Conservation (phyloP, 2,329 filamentous ascomycete genomes). For the Botrytis cinerea region DNA sequence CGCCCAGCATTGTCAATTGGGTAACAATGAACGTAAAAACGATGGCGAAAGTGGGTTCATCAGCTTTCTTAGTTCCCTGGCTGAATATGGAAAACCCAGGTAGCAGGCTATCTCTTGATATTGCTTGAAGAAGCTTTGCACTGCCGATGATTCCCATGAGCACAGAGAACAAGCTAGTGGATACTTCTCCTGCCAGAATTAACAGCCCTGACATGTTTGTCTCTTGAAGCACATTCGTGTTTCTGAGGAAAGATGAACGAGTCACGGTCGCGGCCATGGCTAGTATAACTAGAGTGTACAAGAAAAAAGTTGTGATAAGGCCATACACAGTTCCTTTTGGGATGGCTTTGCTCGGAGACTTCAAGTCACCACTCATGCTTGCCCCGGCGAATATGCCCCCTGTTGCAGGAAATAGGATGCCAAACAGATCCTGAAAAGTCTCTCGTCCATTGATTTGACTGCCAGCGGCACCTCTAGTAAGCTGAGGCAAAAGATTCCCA, state of each 20-base stretch:
- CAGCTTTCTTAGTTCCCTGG: conserved; percentile 68
- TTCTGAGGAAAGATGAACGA: conserved; percentile 65
- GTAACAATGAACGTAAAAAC: conserved; percentile 73
- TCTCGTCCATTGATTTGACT: conserved; percentile 63
- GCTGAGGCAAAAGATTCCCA: conserved; percentile 70
- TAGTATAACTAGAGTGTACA: conserved; percentile 75
- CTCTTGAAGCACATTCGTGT: conserved; percentile 76
- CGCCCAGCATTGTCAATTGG: conserved; percentile 77
- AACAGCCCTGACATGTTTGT: conserved; percentile 74
- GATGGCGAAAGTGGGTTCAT: conserved; percentile 77
- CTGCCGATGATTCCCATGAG: conserved; percentile 86
- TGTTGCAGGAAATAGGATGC: conserved; percentile 75
- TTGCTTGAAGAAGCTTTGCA: conserved; percentile 80
- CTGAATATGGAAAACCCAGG: conserved; percentile 75
- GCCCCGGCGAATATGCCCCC: conserved; percentile 69
- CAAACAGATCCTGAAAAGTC: conserved; percentile 80
- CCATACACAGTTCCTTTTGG: conserved; percentile 82
- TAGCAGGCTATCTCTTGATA: conserved; percentile 76
- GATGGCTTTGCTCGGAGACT: conserved; percentile 80
- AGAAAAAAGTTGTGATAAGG: conserved; percentile 71
- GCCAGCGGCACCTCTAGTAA: conserved; percentile 63
- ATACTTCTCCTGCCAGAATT: conserved; percentile 79
- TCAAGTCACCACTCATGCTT: conserved; percentile 87
- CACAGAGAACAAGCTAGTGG: conserved; percentile 80
- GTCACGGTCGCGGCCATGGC: conserved; percentile 77